Evolutionary conservation across 2,329 filamentous ascomycete genomes (phyloP), one percentile per base, ranked within the genome.

Genomic region (Dactylellina parvicollis): DNA sequence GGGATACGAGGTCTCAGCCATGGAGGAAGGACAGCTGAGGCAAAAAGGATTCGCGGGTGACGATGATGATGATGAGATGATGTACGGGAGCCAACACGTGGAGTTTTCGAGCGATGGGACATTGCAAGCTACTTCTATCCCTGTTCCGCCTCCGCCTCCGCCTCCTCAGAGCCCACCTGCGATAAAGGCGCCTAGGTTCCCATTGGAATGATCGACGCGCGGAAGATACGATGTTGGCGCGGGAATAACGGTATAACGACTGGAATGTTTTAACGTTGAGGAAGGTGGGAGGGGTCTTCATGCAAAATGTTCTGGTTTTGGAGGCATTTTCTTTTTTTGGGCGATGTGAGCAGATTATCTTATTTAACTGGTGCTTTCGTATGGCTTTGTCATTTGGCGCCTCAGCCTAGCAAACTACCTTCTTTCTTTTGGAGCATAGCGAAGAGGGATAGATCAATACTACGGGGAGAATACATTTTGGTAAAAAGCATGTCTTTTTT

Each of bases 11-110:
- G 24, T 56, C 3, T 60, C 47, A 47, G 60, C 38, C 1, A 28
- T 66, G n/a, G 60, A 73, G 18, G 54, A 60, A 22, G 54, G 52
- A 9, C 54, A 42, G 9, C 34, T 34, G 14, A 59, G 57, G 14
- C 32, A 55, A 22, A 64, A 65, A 12, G 44, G 44, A 14, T 30
- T 24, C n/a, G 22, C n/a, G 9, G 59, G 52, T 18, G 55, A 73
- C 1, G 69, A 59, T 18, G 55, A 73, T 3, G 69, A 73, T n/a
- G 54, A 73, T n/a, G 69, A 73, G 9, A 73, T 73, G 69, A 55
- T 47, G 1, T 65, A 73, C 24, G 69, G 69, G 4, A 60, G 52
- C 22, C 47, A 52, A n/a, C 69, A 66, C 22, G 4, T 66, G 8
- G 60, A 66, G 32, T 56, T 73, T 44, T 34, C 69, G 18, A 30